Percentiles rank a stretch among this genome's conserved stretches.
Evolutionary conservation across 768 basidiomycete genomes (phyloP).

Genomic region (Russula emetica): DNA sequence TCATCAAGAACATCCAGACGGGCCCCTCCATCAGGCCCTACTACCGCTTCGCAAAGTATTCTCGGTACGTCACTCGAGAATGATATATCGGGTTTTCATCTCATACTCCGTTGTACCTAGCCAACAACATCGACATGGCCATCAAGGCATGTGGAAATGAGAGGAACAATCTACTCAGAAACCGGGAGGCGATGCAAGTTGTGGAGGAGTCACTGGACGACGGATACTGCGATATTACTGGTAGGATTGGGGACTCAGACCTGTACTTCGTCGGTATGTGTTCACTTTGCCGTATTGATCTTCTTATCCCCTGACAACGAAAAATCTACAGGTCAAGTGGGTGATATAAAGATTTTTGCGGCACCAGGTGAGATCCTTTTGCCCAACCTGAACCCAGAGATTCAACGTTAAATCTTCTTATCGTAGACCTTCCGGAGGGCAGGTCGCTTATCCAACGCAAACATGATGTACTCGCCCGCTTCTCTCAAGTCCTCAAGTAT

Average conservation of each 20-base stretch:
- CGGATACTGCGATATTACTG: conserved; percentile 78
- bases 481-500: conserved; percentile 63
- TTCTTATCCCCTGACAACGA: background rate
- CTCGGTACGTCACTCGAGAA: conserved; percentile 36
- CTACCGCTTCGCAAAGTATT: conserved; percentile 41
- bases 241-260: conserved; percentile 46
- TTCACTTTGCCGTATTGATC: background rate
- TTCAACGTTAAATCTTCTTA: background rate
- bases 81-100: background rate
- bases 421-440: conserved; percentile 53
- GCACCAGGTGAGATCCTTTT: conserved; percentile 17
- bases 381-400: background rate
- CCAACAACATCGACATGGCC: conserved; percentile 39
- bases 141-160: conserved; percentile 76
- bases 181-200: conserved; percentile 61
- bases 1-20: conserved; percentile 8
- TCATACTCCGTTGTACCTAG: conserved; percentile 10
- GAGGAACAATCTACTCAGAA: conserved; percentile 55
- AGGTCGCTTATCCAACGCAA: conserved; percentile 49
- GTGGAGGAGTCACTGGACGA: conserved; percentile 72
- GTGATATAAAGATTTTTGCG: conserved; percentile 3
- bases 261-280: conserved; percentile 56
- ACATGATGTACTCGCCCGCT: conserved; percentile 60
- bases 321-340: conserved; percentile 9
- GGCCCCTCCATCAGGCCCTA: conserved; percentile 23